A percentile compares a stretch with the other conserved stretches of the same genome.
Evolutionary conservation across 2,329 filamentous ascomycete species (phyloP).

Genomic region (Endocalyx cinctus): DNA sequence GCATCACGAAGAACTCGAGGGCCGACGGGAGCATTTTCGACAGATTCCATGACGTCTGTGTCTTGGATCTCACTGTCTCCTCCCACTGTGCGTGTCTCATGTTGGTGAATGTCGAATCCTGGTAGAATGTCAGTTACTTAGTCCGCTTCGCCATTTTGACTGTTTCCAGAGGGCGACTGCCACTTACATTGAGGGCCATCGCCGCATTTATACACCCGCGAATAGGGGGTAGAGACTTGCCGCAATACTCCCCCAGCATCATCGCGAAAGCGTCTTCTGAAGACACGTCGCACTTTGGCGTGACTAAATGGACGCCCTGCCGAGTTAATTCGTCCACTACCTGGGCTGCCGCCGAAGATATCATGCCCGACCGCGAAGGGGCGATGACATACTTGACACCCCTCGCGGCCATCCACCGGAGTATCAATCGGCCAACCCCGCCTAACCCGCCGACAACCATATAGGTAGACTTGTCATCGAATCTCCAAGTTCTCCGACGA

Average conservation of each 20-base stretch:
- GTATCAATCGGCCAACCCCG: conserved; percentile 12
- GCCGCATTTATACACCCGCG: conserved; percentile 2
- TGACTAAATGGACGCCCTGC: neutral
- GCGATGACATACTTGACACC: conserved; percentile 16
- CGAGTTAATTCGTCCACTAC: neutral
- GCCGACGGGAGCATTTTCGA: neutral
- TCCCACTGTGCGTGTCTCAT: neutral
- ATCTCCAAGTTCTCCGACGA: conserved; percentile 3
- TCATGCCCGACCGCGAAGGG: conserved; percentile 12
- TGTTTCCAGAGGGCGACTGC: neutral
- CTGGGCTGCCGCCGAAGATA: conserved; percentile 1
- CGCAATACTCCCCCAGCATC: neutral
- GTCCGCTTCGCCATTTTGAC: too few relatives aligned
- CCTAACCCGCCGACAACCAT: conserved; percentile 10
- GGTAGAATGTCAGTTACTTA: neutral
- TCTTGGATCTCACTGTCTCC: neutral
- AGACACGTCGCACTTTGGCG: neutral
- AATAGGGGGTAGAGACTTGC: neutral
- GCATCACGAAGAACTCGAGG: neutral
- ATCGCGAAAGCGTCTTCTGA: neutral
- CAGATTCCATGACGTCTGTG: neutral
- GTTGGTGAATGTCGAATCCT: neutral
- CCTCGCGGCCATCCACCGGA: conserved; percentile 14
- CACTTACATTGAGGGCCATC: neutral
- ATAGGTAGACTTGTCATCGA: conserved; percentile 7